Conservation (phyloP, 2,329 filamentous ascomycete species). For the Aphanoascus verrucosus region DNA sequence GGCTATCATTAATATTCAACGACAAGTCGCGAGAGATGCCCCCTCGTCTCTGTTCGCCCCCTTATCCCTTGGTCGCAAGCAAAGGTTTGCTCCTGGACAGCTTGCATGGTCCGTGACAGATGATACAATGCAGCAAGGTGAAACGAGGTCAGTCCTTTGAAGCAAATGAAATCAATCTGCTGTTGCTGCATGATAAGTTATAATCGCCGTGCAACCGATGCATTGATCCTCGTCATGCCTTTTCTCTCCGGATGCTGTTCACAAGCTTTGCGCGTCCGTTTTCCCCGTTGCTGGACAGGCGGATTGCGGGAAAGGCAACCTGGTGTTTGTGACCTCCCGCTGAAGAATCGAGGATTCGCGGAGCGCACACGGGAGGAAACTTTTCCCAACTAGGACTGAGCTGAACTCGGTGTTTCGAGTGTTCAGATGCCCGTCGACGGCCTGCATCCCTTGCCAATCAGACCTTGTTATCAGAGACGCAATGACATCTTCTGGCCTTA, state of each 20-base stretch:
- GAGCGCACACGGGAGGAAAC: not conserved
- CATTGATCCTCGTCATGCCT: constrained; percentile 6
- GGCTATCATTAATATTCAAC: not conserved
- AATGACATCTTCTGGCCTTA: constrained; percentile 12
- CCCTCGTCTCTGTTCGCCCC: not conserved
- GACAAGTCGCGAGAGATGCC: not conserved
- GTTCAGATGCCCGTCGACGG: constrained; percentile 9
- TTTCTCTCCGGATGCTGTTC: not conserved
- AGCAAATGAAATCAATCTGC: not conserved
- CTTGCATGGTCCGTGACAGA: constrained; percentile 10
- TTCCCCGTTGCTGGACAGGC: too few species aligned
- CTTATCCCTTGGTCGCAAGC: not conserved
- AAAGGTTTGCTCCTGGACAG: not conserved
- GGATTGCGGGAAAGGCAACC: not conserved
- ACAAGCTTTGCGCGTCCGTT: not conserved
- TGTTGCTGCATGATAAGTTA: not conserved
- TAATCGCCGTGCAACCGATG: constrained; percentile 1
- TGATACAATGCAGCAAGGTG: constrained; percentile 10
- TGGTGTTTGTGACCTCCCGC: not conserved
- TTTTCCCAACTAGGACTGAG: not conserved
- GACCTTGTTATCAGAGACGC: not conserved
- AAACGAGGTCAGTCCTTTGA: constrained; percentile 8
- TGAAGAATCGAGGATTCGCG: not conserved
- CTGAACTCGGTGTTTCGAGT: constrained; percentile 9
- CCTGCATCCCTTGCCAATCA: constrained; percentile 10